Conservation (phyloP, 345 rosid species). For the Mallotus nudiflorus region DNA sequence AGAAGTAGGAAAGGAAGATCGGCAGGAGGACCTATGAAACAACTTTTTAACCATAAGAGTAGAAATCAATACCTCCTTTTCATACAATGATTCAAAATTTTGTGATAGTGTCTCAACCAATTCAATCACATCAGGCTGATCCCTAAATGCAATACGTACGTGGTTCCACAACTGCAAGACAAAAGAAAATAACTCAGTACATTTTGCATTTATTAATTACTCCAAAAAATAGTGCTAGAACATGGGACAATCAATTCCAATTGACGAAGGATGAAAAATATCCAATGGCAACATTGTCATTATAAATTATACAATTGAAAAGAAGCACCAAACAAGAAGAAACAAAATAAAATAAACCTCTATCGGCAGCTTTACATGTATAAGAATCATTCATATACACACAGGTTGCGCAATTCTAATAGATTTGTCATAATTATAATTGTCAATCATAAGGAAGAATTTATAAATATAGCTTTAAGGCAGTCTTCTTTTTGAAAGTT, state of each 20-base stretch:
- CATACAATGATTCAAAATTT: constrained; percentile 65
- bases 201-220: constrained; percentile 9
- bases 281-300: not conserved
- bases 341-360: not conserved
- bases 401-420: not conserved
- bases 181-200: constrained; percentile 35
- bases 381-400: not conserved
- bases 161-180: constrained; percentile 78
- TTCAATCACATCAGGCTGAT: constrained; percentile 73
- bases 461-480: not conserved
- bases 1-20: not conserved
- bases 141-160: constrained; percentile 57
- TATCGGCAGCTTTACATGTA: not conserved
- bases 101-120: constrained; percentile 67
- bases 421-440: not conserved
- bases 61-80: constrained; percentile 56
- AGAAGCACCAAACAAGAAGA: not conserved
- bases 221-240: not conserved
- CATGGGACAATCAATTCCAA: constrained; percentile 18
- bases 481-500: too few species aligned
- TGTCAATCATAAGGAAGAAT: not conserved
- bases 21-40: not conserved
- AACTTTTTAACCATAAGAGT: not conserved
- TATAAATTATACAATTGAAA: not conserved
- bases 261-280: not conserved